Evolutionary conservation across 179 eudicot genomes (phyloP).

Genomic region (Beta macrorhiza): DNA sequence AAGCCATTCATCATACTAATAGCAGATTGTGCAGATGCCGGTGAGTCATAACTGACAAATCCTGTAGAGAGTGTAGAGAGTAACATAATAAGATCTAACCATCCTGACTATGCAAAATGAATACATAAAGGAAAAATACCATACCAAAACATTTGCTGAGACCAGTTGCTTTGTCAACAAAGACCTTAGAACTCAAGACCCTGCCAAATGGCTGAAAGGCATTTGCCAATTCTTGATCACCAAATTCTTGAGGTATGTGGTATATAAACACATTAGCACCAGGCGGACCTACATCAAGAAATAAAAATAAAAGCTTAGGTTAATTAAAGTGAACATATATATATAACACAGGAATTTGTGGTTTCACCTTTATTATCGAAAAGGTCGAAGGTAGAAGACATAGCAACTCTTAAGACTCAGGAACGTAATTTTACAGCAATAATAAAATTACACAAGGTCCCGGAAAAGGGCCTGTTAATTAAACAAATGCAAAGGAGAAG

Average conservation of each 20-base stretch:
- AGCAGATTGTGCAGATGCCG: constrained; percentile 81
- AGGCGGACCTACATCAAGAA: constrained; percentile 63
- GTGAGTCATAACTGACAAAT: constrained; percentile 87
- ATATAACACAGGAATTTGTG: background rate
- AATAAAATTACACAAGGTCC: background rate
- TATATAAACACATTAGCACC: constrained; percentile 96
- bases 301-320: background rate
- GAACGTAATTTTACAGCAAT: background rate
- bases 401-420: background rate
- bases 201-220: constrained; percentile 81
- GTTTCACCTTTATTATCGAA: background rate
- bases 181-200: constrained; percentile 95
- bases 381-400: background rate
- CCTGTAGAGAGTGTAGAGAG: constrained; percentile 61
- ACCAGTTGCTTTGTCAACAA: constrained; percentile 87
- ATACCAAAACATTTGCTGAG: constrained; percentile 97
- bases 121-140: background rate
- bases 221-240: constrained; percentile 81
- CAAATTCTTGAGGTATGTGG: constrained; percentile 97
- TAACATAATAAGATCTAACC: constrained; percentile 19
- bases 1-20: constrained; percentile 83
- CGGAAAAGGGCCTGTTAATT: background rate
- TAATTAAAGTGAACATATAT: background rate
- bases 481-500: constrained; percentile 2
- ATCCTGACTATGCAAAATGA: background rate